A percentile compares a stretch with the other conserved stretches of the same genome.
phyloP scores from a whole-genome alignment of 2,329 filamentous ascomycete species.

The Mycosphaerelloides madeirae region DNA sequence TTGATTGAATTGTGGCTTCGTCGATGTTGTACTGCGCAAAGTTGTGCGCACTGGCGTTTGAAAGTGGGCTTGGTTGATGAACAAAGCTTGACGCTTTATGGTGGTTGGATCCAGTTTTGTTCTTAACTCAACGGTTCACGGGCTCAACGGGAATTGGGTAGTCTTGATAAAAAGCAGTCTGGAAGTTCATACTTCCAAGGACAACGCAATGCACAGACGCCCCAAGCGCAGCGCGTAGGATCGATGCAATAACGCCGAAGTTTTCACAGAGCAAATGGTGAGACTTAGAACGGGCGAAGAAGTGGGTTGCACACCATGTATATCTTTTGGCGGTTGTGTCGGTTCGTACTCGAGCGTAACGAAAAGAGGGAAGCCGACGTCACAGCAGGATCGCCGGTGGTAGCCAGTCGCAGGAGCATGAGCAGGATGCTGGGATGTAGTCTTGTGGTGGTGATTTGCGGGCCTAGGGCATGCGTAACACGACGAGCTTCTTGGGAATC shows the following conservation, averaged over 20 bases:
- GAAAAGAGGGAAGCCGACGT: conserved; percentile 12
- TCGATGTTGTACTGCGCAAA: too few species aligned
- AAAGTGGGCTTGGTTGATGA: background rate
- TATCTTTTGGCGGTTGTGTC: conserved; percentile 3
- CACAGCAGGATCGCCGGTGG: conserved; percentile 7
- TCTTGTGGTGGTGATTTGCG: background rate
- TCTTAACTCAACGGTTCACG: conserved; percentile 28
- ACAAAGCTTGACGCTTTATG: too few species aligned
- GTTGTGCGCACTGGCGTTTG: too few species aligned
- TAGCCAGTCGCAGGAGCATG: conserved; percentile 3
- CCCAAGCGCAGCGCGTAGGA: background rate
- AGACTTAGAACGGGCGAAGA: background rate
- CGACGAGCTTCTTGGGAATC: conserved; percentile 1
- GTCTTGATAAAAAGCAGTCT: conserved; percentile 20
- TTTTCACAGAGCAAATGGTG: background rate
- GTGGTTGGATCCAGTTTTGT: too few species aligned
- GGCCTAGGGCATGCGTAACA: too few species aligned
- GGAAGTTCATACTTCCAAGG: conserved; percentile 26
- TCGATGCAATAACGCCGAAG: conserved; percentile 1
- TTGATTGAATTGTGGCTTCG: too few species aligned
- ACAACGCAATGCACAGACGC: background rate
- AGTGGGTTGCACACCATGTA: conserved; percentile 1
- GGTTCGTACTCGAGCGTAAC: conserved; percentile 1
- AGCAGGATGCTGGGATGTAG: conserved; percentile 1
- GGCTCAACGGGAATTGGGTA: conserved; percentile 27